These are phyloP conservation scores for Cynara cardunculus DNA, from an alignment of 129 eudicot species.

Conservation along the genomic window DNA sequence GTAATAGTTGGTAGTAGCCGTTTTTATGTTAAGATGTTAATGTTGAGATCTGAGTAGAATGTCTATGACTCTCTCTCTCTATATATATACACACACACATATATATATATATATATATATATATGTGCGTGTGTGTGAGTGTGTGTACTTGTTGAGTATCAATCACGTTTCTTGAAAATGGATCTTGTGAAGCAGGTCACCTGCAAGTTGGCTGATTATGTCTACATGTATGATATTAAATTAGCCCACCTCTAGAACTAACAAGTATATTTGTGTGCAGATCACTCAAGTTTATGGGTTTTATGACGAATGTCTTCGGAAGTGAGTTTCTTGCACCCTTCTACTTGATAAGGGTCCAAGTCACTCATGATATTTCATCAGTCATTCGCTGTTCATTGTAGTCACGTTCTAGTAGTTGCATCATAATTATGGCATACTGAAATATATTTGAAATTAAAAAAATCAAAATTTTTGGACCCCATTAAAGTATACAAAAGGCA, in stretches of 20 bases:
- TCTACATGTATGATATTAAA: background rate
- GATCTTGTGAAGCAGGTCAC: background rate
- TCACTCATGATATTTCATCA: background rate
- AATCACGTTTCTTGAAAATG: background rate
- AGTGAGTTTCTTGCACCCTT: conserved; percentile 49
- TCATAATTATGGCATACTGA: background rate
- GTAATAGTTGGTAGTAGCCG: background rate
- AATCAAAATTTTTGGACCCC: background rate
- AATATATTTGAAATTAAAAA: too few relatives aligned
- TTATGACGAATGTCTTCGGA: conserved; percentile 91
- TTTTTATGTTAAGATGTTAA: background rate
- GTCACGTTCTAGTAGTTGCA: background rate
- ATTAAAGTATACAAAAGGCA: background rate
- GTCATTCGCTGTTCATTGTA: background rate
- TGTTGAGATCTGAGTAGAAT: background rate
- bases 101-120: background rate
- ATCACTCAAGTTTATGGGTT: conserved; percentile 96
- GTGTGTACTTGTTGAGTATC: background rate
- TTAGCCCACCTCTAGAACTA: background rate
- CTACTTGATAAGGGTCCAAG: background rate
- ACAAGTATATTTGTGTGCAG: conserved; percentile 40
- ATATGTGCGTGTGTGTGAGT: background rate
- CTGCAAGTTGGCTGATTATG: background rate
- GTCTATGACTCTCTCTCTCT: background rate
- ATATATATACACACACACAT: background rate